A percentile compares a stretch with the other conserved stretches of the same genome.
Evolutionary conservation across 768 basidiomycete genomes (phyloP).

Genomic region (Mycena olivaceomarginata): DNA sequence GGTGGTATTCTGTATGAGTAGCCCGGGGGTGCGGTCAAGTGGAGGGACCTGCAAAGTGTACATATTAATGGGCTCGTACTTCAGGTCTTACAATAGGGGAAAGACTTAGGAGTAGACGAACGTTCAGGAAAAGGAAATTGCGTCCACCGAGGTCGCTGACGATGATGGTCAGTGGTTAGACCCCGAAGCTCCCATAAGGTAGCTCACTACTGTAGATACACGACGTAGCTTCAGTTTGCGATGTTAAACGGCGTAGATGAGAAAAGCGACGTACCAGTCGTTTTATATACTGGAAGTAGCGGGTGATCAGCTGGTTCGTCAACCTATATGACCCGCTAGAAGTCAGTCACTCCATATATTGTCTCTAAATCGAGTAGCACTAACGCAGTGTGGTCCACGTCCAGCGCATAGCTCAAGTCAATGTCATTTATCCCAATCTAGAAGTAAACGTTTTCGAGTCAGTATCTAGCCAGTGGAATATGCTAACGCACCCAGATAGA

Average conservation of each 20-base stretch:
- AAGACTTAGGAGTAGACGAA: slow-evolving; percentile 63
- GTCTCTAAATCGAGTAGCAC: background rate
- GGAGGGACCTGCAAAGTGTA: background rate
- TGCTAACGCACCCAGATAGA: slow-evolving; percentile 54
- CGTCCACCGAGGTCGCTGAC: slow-evolving; percentile 59
- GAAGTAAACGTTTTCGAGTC: background rate
- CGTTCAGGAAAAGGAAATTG: slow-evolving; percentile 68
- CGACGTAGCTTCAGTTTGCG: slow-evolving; percentile 15
- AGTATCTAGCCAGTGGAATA: slow-evolving; percentile 15
- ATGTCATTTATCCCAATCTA: slow-evolving; percentile 70
- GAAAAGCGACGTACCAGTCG: slow-evolving; percentile 48
- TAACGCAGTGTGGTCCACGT: slow-evolving; percentile 50
- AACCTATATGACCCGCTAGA: slow-evolving; percentile 46
- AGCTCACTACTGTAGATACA: slow-evolving; percentile 45
- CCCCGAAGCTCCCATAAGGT: background rate
- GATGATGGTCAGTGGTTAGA: background rate
- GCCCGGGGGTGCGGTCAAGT: slow-evolving; percentile 54
- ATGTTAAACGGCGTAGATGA: background rate
- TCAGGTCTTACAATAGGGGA: slow-evolving; percentile 45
- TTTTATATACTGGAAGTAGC: slow-evolving; percentile 57
- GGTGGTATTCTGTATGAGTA: slow-evolving; percentile 57
- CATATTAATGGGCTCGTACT: slow-evolving; percentile 25
- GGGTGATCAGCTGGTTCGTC: slow-evolving; percentile 53
- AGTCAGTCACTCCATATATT: slow-evolving; percentile 12
- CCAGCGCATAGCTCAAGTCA: slow-evolving; percentile 55